Percentiles rank a stretch among this genome's conserved stretches.
Conservation (phyloP, 2,329 filamentous ascomycete species). For the Ampelomyces quisqualis region DNA sequence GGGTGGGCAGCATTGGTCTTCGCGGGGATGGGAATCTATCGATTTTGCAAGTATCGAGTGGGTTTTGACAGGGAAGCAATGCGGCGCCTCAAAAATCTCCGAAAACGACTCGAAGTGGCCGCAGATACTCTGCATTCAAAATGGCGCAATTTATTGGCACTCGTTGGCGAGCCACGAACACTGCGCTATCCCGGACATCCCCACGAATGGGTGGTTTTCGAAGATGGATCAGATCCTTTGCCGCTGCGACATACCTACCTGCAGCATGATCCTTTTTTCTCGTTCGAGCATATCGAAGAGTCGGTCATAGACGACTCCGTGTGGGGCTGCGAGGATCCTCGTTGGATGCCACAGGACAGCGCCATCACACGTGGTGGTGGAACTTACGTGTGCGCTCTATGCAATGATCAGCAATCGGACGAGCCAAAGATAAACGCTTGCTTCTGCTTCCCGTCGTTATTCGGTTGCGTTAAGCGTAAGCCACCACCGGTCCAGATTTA, state of each 20-base stretch:
- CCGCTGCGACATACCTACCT: constrained; percentile 52
- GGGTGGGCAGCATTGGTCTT: constrained; percentile 60
- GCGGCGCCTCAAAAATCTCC: constrained; percentile 48
- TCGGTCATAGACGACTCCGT: constrained; percentile 51
- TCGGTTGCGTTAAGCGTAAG: constrained; percentile 47
- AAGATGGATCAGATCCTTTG: constrained; percentile 47
- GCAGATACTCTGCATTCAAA: constrained; percentile 55
- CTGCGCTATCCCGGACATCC: constrained; percentile 51
- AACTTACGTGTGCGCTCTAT: constrained; percentile 48
- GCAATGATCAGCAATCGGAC: constrained; percentile 54
- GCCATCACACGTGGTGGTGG: constrained; percentile 31
- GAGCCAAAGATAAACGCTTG: constrained; percentile 53
- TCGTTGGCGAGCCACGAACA: constrained; percentile 49
- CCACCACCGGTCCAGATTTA: constrained; percentile 55
- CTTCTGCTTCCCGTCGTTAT: constrained; percentile 56
- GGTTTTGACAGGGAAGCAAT: constrained; percentile 56
- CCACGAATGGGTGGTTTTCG: constrained; percentile 55
- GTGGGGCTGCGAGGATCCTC: constrained; percentile 55
- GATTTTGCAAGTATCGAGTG: constrained; percentile 61
- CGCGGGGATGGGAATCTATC: constrained; percentile 59
- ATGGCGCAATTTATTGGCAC: constrained; percentile 54
- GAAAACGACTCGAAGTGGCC: constrained; percentile 54
- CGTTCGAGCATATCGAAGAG: constrained; percentile 53
- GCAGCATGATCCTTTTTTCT: constrained; percentile 51
- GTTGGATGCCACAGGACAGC: constrained; percentile 40